Conservation (phyloP, 2,329 filamentous ascomycete species). For the Penicillium brevicompactum region DNA sequence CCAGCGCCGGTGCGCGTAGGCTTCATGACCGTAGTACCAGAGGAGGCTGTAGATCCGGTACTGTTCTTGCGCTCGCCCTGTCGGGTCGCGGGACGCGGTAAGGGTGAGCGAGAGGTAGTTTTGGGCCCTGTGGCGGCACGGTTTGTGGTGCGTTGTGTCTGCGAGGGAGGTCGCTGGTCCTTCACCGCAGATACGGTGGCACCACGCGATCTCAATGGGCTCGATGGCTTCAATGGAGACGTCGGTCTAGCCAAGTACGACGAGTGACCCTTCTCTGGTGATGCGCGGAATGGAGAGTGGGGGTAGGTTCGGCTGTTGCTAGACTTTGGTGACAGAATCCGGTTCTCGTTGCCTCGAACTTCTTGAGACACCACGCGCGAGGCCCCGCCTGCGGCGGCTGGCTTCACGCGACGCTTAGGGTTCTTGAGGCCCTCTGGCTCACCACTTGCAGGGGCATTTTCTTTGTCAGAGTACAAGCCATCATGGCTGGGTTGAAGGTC, state of each 20-base stretch:
- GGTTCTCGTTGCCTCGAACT: constrained; percentile 53
- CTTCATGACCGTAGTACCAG: constrained; percentile 42
- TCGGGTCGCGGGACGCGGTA: constrained; percentile 41
- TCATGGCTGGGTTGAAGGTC: constrained; percentile 56
- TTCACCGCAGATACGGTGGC: constrained; percentile 29
- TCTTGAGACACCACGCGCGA: constrained; percentile 47
- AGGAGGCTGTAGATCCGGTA: constrained; percentile 40
- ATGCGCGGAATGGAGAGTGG: constrained; percentile 55
- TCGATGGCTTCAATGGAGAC: constrained; percentile 63
- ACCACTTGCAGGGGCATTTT: constrained; percentile 59
- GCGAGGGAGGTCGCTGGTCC: constrained; percentile 30
- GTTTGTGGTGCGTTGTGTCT: constrained; percentile 33
- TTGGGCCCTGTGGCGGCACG: constrained; percentile 33
- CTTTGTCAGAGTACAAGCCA: constrained; percentile 70
- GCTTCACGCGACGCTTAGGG: constrained; percentile 67
- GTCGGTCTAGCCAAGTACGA: constrained; percentile 60
- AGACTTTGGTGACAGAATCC: constrained; percentile 77
- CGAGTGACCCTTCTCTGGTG: constrained; percentile 49
- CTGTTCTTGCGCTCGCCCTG: constrained; percentile 43
- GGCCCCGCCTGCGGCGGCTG: constrained; percentile 39
- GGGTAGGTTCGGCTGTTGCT: constrained; percentile 73
- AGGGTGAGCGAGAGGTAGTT: constrained; percentile 28
- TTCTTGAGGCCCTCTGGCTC: constrained; percentile 57
- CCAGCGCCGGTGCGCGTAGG: constrained; percentile 30
- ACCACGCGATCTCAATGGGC: constrained; percentile 36